These are phyloP conservation scores for Globisporangium takayamanum DNA, from an alignment of 352 stramenopile genomes.

Conservation along the genomic window DNA sequence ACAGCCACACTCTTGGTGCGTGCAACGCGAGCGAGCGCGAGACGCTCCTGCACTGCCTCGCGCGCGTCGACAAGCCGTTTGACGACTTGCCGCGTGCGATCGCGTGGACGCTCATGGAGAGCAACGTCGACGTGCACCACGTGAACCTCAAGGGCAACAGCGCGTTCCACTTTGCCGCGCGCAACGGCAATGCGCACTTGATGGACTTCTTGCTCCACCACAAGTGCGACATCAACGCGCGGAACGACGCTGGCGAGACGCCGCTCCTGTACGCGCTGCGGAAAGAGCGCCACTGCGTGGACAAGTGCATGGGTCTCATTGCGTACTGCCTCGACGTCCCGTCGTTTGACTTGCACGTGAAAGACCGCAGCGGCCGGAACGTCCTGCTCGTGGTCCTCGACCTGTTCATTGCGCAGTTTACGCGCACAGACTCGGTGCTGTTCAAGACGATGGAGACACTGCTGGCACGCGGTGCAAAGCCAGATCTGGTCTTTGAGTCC, in stretches of 20 bases:
- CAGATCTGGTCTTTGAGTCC: too few relatives aligned
- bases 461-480: too few relatives aligned
- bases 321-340: slow-evolving; percentile 18
- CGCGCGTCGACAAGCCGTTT: slow-evolving; percentile 49
- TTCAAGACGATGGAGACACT: slow-evolving; percentile 25
- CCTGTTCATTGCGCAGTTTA: slow-evolving; percentile 38
- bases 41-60: slow-evolving; percentile 56
- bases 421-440: slow-evolving; percentile 45
- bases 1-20: slow-evolving; percentile 29
- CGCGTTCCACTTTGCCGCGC: slow-evolving; percentile 54
- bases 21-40: slow-evolving; percentile 34
- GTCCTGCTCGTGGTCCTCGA: slow-evolving; percentile 49
- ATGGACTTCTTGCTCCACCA: slow-evolving; percentile 74
- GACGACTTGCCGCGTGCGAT: slow-evolving; percentile 45
- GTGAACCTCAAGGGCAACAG: slow-evolving; percentile 34
- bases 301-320: slow-evolving; percentile 13
- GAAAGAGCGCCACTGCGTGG: slow-evolving; percentile 58
- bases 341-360: slow-evolving; percentile 29
- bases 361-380: slow-evolving; percentile 39
- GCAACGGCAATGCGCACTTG: slow-evolving; percentile 44
- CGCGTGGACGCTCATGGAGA: slow-evolving; percentile 63
- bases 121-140: slow-evolving; percentile 23
- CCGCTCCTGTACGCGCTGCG: slow-evolving; percentile 41
- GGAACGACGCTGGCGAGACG: slow-evolving; percentile 39
- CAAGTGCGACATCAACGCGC: slow-evolving; percentile 31